Evolutionary conservation across 768 basidiomycete genomes (phyloP).

Genomic region (Amylocystis lapponica): DNA sequence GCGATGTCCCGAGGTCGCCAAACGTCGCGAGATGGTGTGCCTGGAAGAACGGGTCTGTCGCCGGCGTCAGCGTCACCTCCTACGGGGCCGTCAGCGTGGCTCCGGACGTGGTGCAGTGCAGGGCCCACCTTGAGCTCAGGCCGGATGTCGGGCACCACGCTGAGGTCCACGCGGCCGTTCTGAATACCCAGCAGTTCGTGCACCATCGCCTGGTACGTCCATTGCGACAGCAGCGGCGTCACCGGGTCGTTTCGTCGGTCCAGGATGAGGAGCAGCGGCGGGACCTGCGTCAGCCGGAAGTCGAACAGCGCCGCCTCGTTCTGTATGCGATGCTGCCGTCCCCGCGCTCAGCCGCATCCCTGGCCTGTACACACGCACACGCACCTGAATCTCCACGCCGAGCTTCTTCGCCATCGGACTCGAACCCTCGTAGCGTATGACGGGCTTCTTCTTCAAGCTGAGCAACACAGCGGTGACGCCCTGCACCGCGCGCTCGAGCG

Average conservation of each 20-base stretch:
- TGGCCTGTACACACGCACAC: constrained; percentile 10
- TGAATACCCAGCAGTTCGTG: constrained; percentile 92
- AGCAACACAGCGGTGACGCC: constrained; percentile 82
- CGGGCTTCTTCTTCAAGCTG: constrained; percentile 92
- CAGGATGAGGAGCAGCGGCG: constrained; percentile 86
- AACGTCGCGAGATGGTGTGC: constrained; percentile 88
- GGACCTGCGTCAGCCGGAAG: constrained; percentile 82
- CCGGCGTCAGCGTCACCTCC: constrained; percentile 91
- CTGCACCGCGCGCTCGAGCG: constrained; percentile 73
- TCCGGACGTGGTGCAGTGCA: background rate
- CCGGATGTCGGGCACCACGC: constrained; percentile 75
- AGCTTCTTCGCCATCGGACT: constrained; percentile 88
- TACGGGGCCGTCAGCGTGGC: constrained; percentile 25
- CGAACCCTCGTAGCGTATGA: constrained; percentile 93
- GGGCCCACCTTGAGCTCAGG: constrained; percentile 75
- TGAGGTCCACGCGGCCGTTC: constrained; percentile 87
- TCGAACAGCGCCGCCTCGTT: constrained; percentile 83
- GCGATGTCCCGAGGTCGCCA: constrained; percentile 88
- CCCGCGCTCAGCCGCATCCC: background rate
- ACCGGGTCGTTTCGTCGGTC: constrained; percentile 97
- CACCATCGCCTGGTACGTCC: constrained; percentile 99
- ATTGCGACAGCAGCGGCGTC: constrained; percentile 92
- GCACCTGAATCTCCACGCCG: constrained; percentile 78
- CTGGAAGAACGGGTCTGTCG: constrained; percentile 93
- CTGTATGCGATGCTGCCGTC: constrained; percentile 67